Percentiles rank a stretch among this genome's conserved stretches.
Conservation (phyloP, 2,329 filamentous ascomycete genomes). For the Clonostachys chloroleuca region DNA sequence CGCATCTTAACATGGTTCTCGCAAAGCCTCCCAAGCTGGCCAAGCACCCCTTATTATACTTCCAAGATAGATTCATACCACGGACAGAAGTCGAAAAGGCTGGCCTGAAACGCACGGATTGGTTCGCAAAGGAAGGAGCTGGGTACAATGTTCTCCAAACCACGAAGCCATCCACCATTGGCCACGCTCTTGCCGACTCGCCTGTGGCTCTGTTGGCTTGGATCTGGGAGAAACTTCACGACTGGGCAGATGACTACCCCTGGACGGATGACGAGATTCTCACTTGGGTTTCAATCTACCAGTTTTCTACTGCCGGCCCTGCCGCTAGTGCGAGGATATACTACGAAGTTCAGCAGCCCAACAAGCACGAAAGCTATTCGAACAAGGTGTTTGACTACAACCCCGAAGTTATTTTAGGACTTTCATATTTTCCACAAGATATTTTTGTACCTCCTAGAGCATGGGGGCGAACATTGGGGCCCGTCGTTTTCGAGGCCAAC, state of each 20-base stretch:
- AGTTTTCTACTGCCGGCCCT: conserved; percentile 61
- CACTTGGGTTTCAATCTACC: conserved; percentile 69
- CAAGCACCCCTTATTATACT: conserved; percentile 50
- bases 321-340: conserved; percentile 65
- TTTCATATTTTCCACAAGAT: conserved; percentile 53
- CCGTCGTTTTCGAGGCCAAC: conserved; percentile 2
- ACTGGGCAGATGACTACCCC: conserved; percentile 66
- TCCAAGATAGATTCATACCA: conserved; percentile 47
- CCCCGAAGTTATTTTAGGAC: conserved; percentile 26
- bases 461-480: conserved; percentile 27
- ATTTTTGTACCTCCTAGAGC: conserved; percentile 44
- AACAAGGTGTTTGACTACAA: conserved; percentile 13
- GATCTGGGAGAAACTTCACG: conserved; percentile 77
- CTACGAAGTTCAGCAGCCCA: conserved; percentile 54
- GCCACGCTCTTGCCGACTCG: conserved; percentile 64
- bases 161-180: conserved; percentile 70
- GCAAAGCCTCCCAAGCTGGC: conserved; percentile 42
- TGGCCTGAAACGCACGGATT: conserved; percentile 46
- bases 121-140: conserved; percentile 52
- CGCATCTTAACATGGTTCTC: conserved; percentile 51
- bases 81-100: conserved; percentile 27
- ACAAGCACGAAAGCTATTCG: conserved; percentile 8
- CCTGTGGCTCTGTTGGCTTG: conserved; percentile 69
- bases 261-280: conserved; percentile 72
- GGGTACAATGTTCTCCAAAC: conserved; percentile 29